Conservation (phyloP, 768 basidiomycete species). For the Lanmaoa pseudosensibilis region DNA sequence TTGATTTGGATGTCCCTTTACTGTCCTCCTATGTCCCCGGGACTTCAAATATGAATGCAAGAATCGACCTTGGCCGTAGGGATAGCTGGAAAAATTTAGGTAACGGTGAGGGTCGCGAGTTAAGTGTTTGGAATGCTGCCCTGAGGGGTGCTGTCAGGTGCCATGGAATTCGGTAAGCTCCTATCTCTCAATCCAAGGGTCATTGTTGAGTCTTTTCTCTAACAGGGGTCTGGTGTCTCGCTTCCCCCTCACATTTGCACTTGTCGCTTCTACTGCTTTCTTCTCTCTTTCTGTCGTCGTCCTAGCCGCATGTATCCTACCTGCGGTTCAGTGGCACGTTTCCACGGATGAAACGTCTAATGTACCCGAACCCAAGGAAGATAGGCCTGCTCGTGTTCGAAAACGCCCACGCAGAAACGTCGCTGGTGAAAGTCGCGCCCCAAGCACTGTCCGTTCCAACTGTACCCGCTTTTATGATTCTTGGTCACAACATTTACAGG, state of each 20-base stretch:
- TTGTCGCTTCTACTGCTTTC: slow-evolving; percentile 47
- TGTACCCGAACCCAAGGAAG: slow-evolving; percentile 19
- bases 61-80: slow-evolving; percentile 68
- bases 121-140: slow-evolving; percentile 63
- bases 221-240: slow-evolving; percentile 66
- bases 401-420: slow-evolving; percentile 29
- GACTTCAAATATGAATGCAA: slow-evolving; percentile 51
- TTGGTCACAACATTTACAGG: slow-evolving; percentile 22
- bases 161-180: slow-evolving; percentile 65
- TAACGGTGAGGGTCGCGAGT: slow-evolving; percentile 67
- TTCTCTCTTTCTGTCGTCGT: slow-evolving; percentile 46
- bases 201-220: slow-evolving; percentile 1
- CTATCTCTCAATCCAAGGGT: not conserved
- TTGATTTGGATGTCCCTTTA: slow-evolving; percentile 55
- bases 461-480: not conserved
- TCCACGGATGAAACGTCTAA: slow-evolving; percentile 15
- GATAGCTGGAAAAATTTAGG: slow-evolving; percentile 75
- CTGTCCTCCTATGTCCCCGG: slow-evolving; percentile 53
- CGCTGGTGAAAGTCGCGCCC: slow-evolving; percentile 20
- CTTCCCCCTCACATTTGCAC: slow-evolving; percentile 59
- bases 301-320: slow-evolving; percentile 53
- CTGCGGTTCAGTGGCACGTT: slow-evolving; percentile 37
- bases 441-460: slow-evolving; percentile 24
- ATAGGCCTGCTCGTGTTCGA: slow-evolving; percentile 23
- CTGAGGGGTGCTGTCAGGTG: slow-evolving; percentile 63